Evolutionary conservation across 768 basidiomycete species (phyloP).

Genomic region (Serendipita sp.): DNA sequence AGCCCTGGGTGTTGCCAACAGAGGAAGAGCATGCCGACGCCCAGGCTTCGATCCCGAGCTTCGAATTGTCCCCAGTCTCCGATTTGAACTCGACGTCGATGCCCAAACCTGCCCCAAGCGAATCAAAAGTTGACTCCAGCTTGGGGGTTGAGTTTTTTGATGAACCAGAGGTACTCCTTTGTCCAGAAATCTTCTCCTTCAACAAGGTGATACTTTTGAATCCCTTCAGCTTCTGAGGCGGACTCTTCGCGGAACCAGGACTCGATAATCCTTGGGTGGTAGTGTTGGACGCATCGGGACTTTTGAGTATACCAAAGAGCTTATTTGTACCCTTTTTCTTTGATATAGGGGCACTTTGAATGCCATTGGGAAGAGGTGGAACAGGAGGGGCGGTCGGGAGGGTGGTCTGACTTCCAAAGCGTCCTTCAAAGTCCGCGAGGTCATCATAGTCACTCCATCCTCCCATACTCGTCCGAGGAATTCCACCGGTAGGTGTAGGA

Average conservation of each 20-base stretch:
- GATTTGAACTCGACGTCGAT: slow-evolving; percentile 2
- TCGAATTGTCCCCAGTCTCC: background rate
- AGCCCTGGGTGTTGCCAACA: background rate
- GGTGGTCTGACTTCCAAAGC: slow-evolving; percentile 68
- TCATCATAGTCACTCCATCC: slow-evolving; percentile 84
- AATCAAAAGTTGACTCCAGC: background rate
- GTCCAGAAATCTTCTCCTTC: background rate
- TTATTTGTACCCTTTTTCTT: background rate
- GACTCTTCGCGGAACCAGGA: background rate
- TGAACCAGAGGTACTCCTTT: background rate
- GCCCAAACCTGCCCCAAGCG: background rate
- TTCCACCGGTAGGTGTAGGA: slow-evolving; percentile 20
- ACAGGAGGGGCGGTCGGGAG: slow-evolving; percentile 17
- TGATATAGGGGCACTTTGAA: background rate
- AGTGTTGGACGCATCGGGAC: background rate
- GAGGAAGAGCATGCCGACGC: background rate
- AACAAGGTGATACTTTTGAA: slow-evolving; percentile 5
- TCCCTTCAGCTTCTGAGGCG: background rate
- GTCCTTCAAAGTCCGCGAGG: slow-evolving; percentile 68
- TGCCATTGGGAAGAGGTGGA: slow-evolving; percentile 6
- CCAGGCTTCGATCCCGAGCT: background rate
- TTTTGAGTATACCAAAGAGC: background rate
- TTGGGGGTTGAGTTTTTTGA: background rate
- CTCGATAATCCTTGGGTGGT: background rate
- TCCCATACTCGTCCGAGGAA: slow-evolving; percentile 51